Percentiles rank a stretch among this genome's conserved stretches.
These are phyloP conservation scores for Rosa persica DNA, from an alignment of 306 rosid species.

Conservation along the genomic window DNA sequence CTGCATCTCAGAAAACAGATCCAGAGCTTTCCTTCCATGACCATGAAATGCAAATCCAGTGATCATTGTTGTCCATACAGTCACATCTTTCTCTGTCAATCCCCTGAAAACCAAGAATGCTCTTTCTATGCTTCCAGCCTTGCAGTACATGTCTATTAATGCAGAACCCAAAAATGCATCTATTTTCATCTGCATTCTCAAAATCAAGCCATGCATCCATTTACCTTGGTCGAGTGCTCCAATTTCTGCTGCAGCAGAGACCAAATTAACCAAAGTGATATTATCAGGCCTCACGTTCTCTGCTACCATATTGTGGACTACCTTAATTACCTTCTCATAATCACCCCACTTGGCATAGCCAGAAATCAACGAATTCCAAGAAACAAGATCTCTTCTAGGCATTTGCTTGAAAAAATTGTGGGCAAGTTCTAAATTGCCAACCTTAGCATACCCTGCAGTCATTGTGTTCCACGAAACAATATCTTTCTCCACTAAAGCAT, in stretches of 20 bases:
- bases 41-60: conserved; percentile 60
- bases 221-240: conserved; percentile 54
- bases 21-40: conserved; percentile 44
- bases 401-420: conserved; percentile 38
- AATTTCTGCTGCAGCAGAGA: conserved; percentile 48
- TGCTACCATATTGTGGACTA: conserved; percentile 33
- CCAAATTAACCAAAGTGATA: conserved; percentile 43
- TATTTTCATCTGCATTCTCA: conserved; percentile 37
- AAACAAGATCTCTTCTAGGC: conserved; percentile 49
- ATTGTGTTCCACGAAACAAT: conserved; percentile 54
- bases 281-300: conserved; percentile 41
- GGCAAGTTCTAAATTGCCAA: conserved; percentile 48
- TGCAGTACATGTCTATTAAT: conserved; percentile 58
- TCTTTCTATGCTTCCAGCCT: conserved; percentile 46
- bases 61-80: conserved; percentile 56
- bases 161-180: conserved; percentile 52
- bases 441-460: conserved; percentile 47
- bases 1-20: conserved; percentile 48
- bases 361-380: conserved; percentile 60
- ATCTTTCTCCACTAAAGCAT: conserved; percentile 42
- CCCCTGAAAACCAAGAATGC: conserved; percentile 46
- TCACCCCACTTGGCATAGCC: conserved; percentile 45
- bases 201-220: conserved; percentile 42
- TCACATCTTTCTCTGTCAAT: conserved; percentile 38
- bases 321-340: conserved; percentile 24